Base-by-base conservation (phyloP, 495 filamentous ascomycete genomes). In the Margaritispora aquatica region DNA sequence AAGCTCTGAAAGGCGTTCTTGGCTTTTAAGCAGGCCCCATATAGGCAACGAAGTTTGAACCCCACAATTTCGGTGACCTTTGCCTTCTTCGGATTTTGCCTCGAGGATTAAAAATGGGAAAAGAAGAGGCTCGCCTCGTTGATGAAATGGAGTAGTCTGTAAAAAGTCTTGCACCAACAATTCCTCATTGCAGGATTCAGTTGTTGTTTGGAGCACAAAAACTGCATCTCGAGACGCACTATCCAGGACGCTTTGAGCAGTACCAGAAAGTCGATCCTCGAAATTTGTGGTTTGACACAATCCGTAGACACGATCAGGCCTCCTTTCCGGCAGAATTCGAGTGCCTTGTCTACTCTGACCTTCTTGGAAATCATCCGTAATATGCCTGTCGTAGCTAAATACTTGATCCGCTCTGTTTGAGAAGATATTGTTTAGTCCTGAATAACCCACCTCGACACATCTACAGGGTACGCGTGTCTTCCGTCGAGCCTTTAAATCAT, bases 71-170 rank as follows among this genome's bases (percentile, higher is more conserved):
- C 19, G 8, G n/a, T 23, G 26, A 1, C 8, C 21, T 2, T 0
- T 10, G 17, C 56, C 26, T 1, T 41, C 4, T 24, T 17, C n/a
- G 22, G 46, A 51, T 41, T 58, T 58, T 9, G 56, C 56, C 48
- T 58, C 56, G 27, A 51, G 31, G 17, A 58, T 15, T 5, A 58
- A 20, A 51, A 58, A 58, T 3, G 56, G 56, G 19, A 58, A 58
- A 20, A 58, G 56, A n/a, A 58, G 46, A 51, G 48, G 8, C 1
- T 51, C 36, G n/a, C 55, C 27, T 50, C 50, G 19, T 17, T 57
- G 55, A 57, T 50, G 23, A 9, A 46, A 56, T n/a, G 26, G 15
- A 1, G 34, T 56, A 41, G 20, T 26, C n/a, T 48, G n/a, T n/a
- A n/a, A n/a, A n/a, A n/a, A 9, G 7, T 47, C 21, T 8, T 19